Evolutionary conservation across 2,329 filamentous ascomycete species (phyloP).

Genomic region (Sporothrix schenckii): DNA sequence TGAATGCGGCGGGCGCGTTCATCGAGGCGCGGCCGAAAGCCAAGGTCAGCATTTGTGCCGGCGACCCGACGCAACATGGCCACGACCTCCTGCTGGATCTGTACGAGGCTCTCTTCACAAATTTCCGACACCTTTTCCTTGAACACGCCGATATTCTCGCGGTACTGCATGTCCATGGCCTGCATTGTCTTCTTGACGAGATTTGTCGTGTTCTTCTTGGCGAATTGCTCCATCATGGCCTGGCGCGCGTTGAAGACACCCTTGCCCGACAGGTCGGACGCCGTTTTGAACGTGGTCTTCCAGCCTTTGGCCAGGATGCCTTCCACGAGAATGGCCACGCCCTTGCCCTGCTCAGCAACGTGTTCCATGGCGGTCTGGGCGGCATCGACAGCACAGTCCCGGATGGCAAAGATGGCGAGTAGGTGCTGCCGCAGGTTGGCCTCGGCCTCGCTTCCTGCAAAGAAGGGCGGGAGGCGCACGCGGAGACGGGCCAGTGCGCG

Average conservation of each 20-base stretch:
- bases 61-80: neutral
- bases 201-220: neutral
- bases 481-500: neutral
- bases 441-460: neutral
- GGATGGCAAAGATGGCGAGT: constrained; percentile 15
- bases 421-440: constrained; percentile 24
- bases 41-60: neutral
- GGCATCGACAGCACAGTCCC: constrained; percentile 16
- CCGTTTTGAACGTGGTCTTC: neutral
- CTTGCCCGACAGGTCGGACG: neutral
- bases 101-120: neutral
- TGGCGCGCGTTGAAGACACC: constrained; percentile 22
- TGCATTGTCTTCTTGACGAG: constrained; percentile 27
- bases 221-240: neutral
- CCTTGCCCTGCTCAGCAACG: neutral
- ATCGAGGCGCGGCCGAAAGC: neutral
- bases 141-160: constrained; percentile 5
- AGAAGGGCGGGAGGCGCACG: constrained; percentile 9
- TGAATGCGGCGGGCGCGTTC: neutral
- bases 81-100: constrained; percentile 15
- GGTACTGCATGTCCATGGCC: constrained; percentile 16
- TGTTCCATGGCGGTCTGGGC: constrained; percentile 25
- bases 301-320: neutral
- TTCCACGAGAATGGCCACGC: neutral
- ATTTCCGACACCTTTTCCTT: neutral